Base-by-base conservation (phyloP, 2,329 filamentous ascomycete genomes). In the Coniochaeta ligniaria region DNA sequence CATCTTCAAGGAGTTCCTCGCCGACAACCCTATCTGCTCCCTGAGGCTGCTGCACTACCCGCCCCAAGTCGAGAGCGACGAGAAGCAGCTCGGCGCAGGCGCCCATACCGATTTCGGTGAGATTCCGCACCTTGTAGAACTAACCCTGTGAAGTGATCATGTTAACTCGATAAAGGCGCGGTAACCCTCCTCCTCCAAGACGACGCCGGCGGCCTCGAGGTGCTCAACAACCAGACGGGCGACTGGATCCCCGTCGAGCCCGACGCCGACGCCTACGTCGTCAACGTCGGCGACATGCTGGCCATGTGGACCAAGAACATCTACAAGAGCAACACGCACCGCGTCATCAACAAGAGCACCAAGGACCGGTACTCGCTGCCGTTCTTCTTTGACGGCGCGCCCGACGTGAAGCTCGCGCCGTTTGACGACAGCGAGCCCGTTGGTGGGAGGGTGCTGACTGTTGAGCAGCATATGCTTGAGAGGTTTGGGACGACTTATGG, bases 161-260 rank as follows among this genome's bases (percentile, higher is more conserved):
- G 9, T 33, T 33, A 33, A 33, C 31, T 6, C 31, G 5, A 9
- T 6, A 36, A 9, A 52, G 47, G 47, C 26, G 78, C 78, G 55
- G 77, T 85, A 52, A 85, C 83, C 0, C 72, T 85, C 33, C 76
- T 85, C 12, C 73, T 84, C 3, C 82, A 84, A 65, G 80, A 81
- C 61, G 71, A 72, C 2, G 71, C 77, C 16, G 76, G 77, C 33
- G 83, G 81, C 0, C 74, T 85, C 1, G 75, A 85, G 64, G 80
- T 85, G 3, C 75, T 78, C 59, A 75, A 83, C 61, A 69, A 71
- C 17, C 61, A 73, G 20, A 76, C 75, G 17, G 68, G 72, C 9
- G 69, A 72, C 6, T 84, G 80, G 80, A 74, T 76, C 20, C 61
- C 73, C 59, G 78, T 80, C 0, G 68, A 73, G 12, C 79, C 80